Base-by-base conservation (phyloP, 192 early-diverging fungal species). In the Umbelopsis vinacea region DNA sequence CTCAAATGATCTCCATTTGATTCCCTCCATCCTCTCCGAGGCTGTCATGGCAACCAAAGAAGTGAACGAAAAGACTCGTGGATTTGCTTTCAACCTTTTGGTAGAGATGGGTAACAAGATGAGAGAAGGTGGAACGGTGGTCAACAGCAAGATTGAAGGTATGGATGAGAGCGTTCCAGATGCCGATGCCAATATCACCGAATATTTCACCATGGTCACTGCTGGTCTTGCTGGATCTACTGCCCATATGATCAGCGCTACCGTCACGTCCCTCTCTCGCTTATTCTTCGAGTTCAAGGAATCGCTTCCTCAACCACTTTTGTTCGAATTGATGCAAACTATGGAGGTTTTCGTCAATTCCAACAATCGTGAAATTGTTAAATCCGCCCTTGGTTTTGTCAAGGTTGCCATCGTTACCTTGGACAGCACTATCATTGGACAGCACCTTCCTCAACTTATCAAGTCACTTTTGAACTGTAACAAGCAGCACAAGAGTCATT, bases 41-140 rank as follows among this genome's bases (percentile, higher is more conserved):
- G 94, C 90, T 52, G 97, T 99, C 66, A 78, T 98, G 19, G 86
- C 89, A 33, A 96, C 95, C 50, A 99, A 99, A 83, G 97, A 98
- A 74, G 88, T 88, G 6, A 96, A 91, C 60, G 96, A 98, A 82
- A 93, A 92, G 74, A 88, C 93, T 6, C 89, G 97, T 33, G 80
- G 80, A 37, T 82, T 89, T 24, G 93, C 94, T 1, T 98, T 93
- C 76, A 93, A 94, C 14, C 87, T 92, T 24, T 78, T 97, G 60
- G 90, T 98, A 0, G 85, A 87, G 7, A 95, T 99, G 95, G 97
- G 94, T 19, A 81, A 85, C 63, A 93, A 92, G 72, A 99, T 99
- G 97, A 84, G 84, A 52, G 84, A 83, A 67, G 92, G 90, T 55
- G 90, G 91, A 10, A 77, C 71, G 10, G 75, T 84, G 19, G 72